Percentiles rank a stretch among this genome's conserved stretches.
These are phyloP conservation scores for Clavispora fructus DNA, from an alignment of 805 yeast species.

Conservation along the genomic window DNA sequence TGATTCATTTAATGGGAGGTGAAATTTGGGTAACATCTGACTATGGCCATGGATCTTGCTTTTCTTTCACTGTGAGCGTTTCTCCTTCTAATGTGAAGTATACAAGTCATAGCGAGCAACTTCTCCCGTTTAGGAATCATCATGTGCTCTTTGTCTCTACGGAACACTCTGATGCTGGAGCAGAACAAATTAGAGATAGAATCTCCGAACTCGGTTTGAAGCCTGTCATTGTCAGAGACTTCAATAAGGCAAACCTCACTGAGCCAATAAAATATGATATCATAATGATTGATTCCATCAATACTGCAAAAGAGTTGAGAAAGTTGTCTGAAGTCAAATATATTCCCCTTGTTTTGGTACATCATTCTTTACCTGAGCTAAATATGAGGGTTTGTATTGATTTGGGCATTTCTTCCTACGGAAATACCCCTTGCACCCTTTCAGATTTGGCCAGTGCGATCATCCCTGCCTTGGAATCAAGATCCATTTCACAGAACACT, in stretches of 20 bases:
- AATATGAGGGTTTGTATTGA: slow-evolving; percentile 80
- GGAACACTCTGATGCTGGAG: slow-evolving; percentile 48
- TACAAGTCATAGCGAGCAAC: slow-evolving; percentile 58
- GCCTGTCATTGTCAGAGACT: slow-evolving; percentile 54
- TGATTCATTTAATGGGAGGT: slow-evolving; percentile 90
- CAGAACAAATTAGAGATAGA: slow-evolving; percentile 46
- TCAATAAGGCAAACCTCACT: slow-evolving; percentile 52
- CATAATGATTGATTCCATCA: slow-evolving; percentile 75
- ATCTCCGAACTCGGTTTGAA: slow-evolving; percentile 53
- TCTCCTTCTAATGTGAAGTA: slow-evolving; percentile 62
- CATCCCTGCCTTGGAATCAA: slow-evolving; percentile 78
- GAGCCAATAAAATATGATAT: slow-evolving; percentile 67
- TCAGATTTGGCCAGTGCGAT: slow-evolving; percentile 78
- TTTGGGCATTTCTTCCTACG: slow-evolving; percentile 81
- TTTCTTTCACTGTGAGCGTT: slow-evolving; percentile 77
- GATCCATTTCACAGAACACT: slow-evolving; percentile 73
- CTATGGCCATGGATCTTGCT: slow-evolving; percentile 77
- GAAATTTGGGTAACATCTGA: slow-evolving; percentile 85
- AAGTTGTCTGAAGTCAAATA: slow-evolving; percentile 73
- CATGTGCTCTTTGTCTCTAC: slow-evolving; percentile 67
- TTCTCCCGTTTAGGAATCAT: slow-evolving; percentile 69
- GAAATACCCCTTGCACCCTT: slow-evolving; percentile 81
- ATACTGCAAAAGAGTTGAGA: slow-evolving; percentile 66
- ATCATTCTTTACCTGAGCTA: slow-evolving; percentile 68
- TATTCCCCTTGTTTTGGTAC: slow-evolving; percentile 75